A percentile compares a stretch with the other conserved stretches of the same genome.
These are phyloP conservation scores for Lodderomyces jiufengensis DNA, from an alignment of 1,139 yeast genomes.

Conservation along the genomic window DNA sequence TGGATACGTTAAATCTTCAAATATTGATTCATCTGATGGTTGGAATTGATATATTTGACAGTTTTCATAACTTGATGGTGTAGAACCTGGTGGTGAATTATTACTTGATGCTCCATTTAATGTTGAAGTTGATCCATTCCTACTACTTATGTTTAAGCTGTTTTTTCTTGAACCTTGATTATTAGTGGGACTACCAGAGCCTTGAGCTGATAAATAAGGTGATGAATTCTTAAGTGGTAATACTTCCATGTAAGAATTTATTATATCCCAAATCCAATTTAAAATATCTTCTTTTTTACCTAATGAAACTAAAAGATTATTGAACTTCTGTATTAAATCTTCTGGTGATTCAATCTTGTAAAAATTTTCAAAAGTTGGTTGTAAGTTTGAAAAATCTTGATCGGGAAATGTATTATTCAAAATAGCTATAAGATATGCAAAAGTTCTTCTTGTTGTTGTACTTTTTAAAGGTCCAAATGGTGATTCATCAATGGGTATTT, in stretches of 20 bases:
- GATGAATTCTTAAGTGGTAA: constrained; percentile 29
- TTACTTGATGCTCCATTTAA: constrained; percentile 6
- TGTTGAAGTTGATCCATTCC: constrained; percentile 10
- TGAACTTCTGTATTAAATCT: constrained; percentile 67
- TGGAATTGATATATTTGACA: constrained; percentile 76
- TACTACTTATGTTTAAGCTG: constrained; percentile 16
- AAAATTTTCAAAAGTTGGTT: constrained; percentile 76
- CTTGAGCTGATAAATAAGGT: constrained; percentile 16
- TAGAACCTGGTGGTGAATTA: constrained; percentile 15
- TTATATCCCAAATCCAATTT: constrained; percentile 83
- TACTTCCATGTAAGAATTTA: constrained; percentile 81
- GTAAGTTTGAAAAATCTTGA: constrained; percentile 84
- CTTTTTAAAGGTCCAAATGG: constrained; percentile 94
- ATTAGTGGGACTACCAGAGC: constrained; percentile 4
- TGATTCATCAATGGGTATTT: constrained; percentile 47
- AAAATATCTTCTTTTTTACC: constrained; percentile 57
- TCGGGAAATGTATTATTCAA: constrained; percentile 93
- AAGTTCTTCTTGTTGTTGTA: constrained; percentile 78
- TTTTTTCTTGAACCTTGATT: constrained; percentile 18
- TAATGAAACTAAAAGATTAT: constrained; percentile 72
- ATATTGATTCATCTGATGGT: constrained; percentile 75
- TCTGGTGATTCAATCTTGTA: constrained; percentile 43
- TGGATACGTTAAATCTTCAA: constrained; percentile 61
- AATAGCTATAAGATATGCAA: constrained; percentile 87
- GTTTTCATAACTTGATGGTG: constrained; percentile 32